Base-by-base conservation (phyloP, 257 asterid species). In the Penstemon davidsonii region DNA sequence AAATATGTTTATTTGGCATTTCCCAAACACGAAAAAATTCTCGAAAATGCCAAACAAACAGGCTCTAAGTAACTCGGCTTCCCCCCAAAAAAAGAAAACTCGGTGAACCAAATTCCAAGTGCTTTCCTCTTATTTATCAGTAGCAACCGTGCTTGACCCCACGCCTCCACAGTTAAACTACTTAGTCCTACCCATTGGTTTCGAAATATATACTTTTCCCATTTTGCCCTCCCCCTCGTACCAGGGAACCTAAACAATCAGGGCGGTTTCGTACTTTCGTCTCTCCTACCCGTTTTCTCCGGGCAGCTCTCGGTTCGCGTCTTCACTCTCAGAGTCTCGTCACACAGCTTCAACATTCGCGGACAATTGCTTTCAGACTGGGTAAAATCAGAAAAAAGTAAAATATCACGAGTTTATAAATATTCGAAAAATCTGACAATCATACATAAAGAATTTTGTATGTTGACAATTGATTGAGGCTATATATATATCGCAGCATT, bases 231-330 rank as follows among this genome's bases (percentile, higher is more conserved):
- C 8, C 19, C 19, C 36, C 61, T 8, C 19, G 41, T 18, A 39
- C 66, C 45, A 69, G 73, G 69, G 69, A 64, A 36, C 72, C 18
- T 10, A 38, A 51, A 25, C 2, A 25, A 1, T 25, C 33, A 25
- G 33, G 33, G 18, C 18, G 0, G 18, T 15, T 15, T 15, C 18
- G 54, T 63, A 60, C 68, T 15, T 15, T 15, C 18, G 54, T 56
- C 53, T 64, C 57, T 60, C 64, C 67, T 81, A 77, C 82, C 83
- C 81, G 69, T 42, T 46, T 66, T 59, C 38, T 39, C 43, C 80
- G 82, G 82, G 85, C 73, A 74, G 69, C 60, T 64, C 18, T 64
- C 76, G 55, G 69, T 45, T 73, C 67, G 69, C 77, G 60, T 70
- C 76, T 46, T 56, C 81, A 60, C 57, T 69, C 64, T 73, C 78